Conservation (phyloP, 345 rosid species). For the Syzygium jambos region DNA sequence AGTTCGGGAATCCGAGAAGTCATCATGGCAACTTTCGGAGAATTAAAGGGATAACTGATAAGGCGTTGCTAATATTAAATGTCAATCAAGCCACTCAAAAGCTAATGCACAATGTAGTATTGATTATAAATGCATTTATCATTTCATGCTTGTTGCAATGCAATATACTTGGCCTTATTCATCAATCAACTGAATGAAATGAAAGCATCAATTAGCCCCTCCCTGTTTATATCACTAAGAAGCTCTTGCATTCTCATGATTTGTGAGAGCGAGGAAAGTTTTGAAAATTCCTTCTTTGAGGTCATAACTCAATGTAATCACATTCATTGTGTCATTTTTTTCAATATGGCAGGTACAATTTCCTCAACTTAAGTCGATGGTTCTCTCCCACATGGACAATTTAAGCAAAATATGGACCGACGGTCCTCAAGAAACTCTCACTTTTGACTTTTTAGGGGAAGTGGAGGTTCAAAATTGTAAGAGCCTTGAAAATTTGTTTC, state of each 20-base stretch:
- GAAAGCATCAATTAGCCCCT: too few relatives aligned
- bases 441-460: rapidly evolving
- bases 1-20: too few relatives aligned
- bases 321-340: neutral
- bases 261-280: neutral
- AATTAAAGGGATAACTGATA: too few relatives aligned
- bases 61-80: too few relatives aligned
- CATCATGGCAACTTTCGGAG: too few relatives aligned
- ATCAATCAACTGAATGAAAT: too few relatives aligned
- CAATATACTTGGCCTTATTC: too few relatives aligned
- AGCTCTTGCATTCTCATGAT: neutral
- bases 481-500: neutral
- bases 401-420: neutral
- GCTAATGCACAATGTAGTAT: too few relatives aligned
- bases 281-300: neutral
- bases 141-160: too few relatives aligned
- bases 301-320: neutral
- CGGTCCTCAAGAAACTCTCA: neutral
- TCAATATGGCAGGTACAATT: neutral
- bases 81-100: too few relatives aligned
- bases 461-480: rapidly evolving
- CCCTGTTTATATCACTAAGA: neutral
- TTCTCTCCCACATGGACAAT: neutral
- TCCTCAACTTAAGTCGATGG: rapidly evolving
- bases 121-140: too few relatives aligned